These are phyloP conservation scores for Obba rivulosa DNA, from an alignment of 768 basidiomycete genomes.

Conservation along the genomic window DNA sequence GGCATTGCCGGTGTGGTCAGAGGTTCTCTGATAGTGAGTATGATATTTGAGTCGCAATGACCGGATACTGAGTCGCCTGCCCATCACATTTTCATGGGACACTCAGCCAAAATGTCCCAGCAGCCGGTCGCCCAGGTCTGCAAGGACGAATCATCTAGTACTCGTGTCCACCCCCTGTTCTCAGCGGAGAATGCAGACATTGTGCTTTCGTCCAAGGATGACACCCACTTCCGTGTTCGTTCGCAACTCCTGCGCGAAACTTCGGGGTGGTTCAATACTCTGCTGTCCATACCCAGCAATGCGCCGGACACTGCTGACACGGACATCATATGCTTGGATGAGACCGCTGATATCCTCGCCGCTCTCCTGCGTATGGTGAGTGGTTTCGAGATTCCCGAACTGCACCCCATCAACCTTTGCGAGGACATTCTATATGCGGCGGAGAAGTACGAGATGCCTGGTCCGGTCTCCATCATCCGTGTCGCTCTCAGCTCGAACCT, in stretches of 20 bases:
- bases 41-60: too few relatives aligned
- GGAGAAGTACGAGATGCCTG: slow-evolving; percentile 42
- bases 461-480: slow-evolving; percentile 39
- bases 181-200: slow-evolving; percentile 8
- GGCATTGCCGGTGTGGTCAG: too few relatives aligned
- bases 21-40: too few relatives aligned
- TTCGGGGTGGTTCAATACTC: slow-evolving; percentile 24
- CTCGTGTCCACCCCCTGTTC: not conserved
- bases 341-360: slow-evolving; percentile 31
- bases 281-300: slow-evolving; percentile 19
- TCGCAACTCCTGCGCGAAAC: slow-evolving; percentile 17
- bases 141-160: not conserved
- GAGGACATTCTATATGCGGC: slow-evolving; percentile 35
- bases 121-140: too few relatives aligned
- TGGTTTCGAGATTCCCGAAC: slow-evolving; percentile 34
- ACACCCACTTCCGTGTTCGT: slow-evolving; percentile 18
- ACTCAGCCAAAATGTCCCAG: too few relatives aligned
- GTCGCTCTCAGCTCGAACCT: slow-evolving; percentile 35
- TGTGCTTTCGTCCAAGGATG: slow-evolving; percentile 15
- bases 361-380: slow-evolving; percentile 37
- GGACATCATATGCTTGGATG: slow-evolving; percentile 26
- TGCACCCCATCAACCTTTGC: slow-evolving; percentile 38
- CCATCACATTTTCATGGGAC: too few relatives aligned
- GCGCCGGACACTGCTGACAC: slow-evolving; percentile 1
- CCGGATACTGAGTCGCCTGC: too few relatives aligned